Evolutionary conservation across 805 yeast species (phyloP), one percentile per base, ranked within the genome.

Genomic region (Starmerella apicola): DNA sequence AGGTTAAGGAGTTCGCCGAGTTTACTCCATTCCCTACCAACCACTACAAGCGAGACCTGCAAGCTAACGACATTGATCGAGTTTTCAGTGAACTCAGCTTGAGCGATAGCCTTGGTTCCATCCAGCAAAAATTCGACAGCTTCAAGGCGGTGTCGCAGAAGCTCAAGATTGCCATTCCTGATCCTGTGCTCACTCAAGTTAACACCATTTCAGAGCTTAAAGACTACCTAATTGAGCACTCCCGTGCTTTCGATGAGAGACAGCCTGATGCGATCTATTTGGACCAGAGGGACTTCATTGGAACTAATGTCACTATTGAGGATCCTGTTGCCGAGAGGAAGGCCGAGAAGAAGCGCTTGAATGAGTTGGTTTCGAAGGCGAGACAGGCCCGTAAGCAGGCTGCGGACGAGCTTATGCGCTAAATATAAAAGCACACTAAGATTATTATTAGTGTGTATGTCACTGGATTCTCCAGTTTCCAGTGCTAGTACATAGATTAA

Each of bases 181-280:
- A 78, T 55, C 59, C 61, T 34, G 57, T 62, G 26, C 54, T 77
- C 22, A 52, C 74, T 6, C 57, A 58, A 38, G 49, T 71, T 5
- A 65, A 62, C 44, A 57, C 62, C 12, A 59, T 70, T 18, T 55
- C 45, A 2, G 59, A 57, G 28, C 61, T 78, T 28, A 58, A 60
- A 41, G 40, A 50, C 0, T 67, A 66, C 38, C 58, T 50, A 8
- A 45, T 59, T 40, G 55, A 67, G n/a, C 62, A 68, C 20, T 66
- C 67, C 18, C 49, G 53, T 16, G 63, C 67, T 50, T 68, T 62
- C 48, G 72, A 71, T 51, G 85, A 79, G 54, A 70, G 76, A 55
- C 72, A 76, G 52, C 85, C 91, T n/a, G 72, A 79, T 51, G 88
- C 83, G 22, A 72, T 82, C 41, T 74, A 76, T 45, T 64, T 82